Base-by-base conservation (phyloP, 371 early-diverging fungal genomes). In the Mucor ambiguus region DNA sequence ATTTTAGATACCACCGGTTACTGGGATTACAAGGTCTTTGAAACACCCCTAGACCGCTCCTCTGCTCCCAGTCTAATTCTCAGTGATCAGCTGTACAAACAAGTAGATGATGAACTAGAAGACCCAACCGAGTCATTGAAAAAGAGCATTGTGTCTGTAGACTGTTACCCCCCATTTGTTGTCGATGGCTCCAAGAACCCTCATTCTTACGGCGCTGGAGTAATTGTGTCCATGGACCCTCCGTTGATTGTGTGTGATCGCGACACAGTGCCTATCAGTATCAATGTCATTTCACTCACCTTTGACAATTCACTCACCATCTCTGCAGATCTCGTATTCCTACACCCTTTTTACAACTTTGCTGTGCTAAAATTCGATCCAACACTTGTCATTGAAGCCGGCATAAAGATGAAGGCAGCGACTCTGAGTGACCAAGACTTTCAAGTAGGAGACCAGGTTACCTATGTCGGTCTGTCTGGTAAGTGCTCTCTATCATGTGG, bases 301-400 rank as follows among this genome's bases (percentile, higher is more conserved):
- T 92, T 96, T 76, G 90, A 88, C 38, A 88, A 90, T 70, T 84
- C 85, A 26, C 75, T 94, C 59, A 91, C 90, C 35, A 78, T 95
- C 37, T 87, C 92, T 0, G 96, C 87, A 8, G 71, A 81, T 18
- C 71, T 94, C 0, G 70, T 90, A 2, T 93, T 91, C 58, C 68
- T 92, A 30, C 93, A 93, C 58, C 96, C 96, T 0, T 85, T 88
- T 11, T 92, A 93, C 70, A 96, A 95, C 80, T 90, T 89, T 73
- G 88, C 90, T 3, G 74, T 97, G 8, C 63, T 97, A 14, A 74
- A 80, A 9, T 97, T 93, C 70, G 92, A 95, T 54, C 79, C 90
- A 5, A 49, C 59, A 2, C 76, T 84, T 33, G 63, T 94, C 4
- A 88, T 86, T 2, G 69, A 73, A 8, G 90, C 95, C 1, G 88